Conservation (phyloP, 2,329 filamentous ascomycete species). For the Diaporthe aspalathi region DNA sequence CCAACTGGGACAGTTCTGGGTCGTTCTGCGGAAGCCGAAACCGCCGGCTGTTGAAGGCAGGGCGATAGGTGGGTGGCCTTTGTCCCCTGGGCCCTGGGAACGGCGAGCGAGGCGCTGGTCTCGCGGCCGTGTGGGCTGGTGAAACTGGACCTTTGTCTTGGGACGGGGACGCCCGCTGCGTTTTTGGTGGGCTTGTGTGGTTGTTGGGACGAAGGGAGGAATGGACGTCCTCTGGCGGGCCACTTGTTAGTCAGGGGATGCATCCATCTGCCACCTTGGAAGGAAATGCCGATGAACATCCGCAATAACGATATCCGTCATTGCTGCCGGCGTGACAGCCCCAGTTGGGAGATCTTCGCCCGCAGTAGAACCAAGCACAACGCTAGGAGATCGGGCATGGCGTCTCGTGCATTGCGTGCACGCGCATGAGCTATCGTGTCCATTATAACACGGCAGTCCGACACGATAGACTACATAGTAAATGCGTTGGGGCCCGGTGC, state of each 20-base stretch:
- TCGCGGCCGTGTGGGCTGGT: conserved; percentile 10
- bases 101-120: neutral
- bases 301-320: conserved; percentile 16
- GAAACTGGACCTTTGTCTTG: conserved; percentile 30
- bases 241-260: conserved; percentile 22
- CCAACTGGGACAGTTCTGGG: conserved; percentile 12
- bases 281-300: conserved; percentile 28
- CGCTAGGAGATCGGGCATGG: conserved; percentile 14
- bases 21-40: conserved; percentile 13
- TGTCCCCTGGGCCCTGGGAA: conserved; percentile 10
- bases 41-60: neutral
- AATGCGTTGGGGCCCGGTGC: neutral
- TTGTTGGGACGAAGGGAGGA: conserved; percentile 15
- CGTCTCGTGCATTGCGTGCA: conserved; percentile 8
- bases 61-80: conserved; percentile 2
- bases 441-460: neutral
- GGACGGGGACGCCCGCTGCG: conserved; percentile 18
- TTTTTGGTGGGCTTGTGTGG: neutral
- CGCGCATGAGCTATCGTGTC: conserved; percentile 8
- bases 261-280: conserved; percentile 2
- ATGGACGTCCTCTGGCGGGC: neutral
- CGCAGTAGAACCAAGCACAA: conserved; percentile 13
- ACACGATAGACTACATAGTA: too few species aligned
- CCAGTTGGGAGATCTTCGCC: conserved; percentile 8
- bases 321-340: conserved; percentile 7